Conservation (phyloP, 495 filamentous ascomycete species). For the Amniculicola lignicola region DNA sequence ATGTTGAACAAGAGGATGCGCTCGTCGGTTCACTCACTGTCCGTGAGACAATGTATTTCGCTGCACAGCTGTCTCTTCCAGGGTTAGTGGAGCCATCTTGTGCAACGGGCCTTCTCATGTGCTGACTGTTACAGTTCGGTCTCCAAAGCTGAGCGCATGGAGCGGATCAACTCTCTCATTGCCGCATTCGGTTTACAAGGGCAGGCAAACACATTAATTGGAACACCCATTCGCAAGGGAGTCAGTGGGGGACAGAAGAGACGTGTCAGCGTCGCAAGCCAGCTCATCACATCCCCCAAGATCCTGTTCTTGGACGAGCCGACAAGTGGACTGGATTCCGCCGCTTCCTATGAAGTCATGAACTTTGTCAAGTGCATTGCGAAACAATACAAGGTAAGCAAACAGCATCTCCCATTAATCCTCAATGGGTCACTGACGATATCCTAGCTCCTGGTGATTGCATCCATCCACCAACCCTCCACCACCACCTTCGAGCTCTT, state of each 20-base stretch:
- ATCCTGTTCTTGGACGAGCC: slow-evolving; percentile 81
- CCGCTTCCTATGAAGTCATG: slow-evolving; percentile 65
- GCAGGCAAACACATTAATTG: slow-evolving; percentile 66
- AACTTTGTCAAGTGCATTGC: slow-evolving; percentile 62
- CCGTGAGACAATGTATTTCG: slow-evolving; percentile 71
- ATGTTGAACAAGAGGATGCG: slow-evolving; percentile 84
- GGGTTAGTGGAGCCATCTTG: too few relatives aligned
- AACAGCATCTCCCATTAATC: neutral
- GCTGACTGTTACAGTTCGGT: slow-evolving; percentile 41
- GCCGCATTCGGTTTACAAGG: slow-evolving; percentile 59
- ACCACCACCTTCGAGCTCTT: slow-evolving; percentile 73
- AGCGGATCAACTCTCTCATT: slow-evolving; percentile 56
- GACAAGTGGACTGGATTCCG: slow-evolving; percentile 73
- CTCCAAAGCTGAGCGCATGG: slow-evolving; percentile 49
- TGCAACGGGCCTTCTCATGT: too few relatives aligned
- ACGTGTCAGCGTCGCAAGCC: slow-evolving; percentile 70
- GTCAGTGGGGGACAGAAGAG: slow-evolving; percentile 79
- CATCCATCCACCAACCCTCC: slow-evolving; percentile 79
- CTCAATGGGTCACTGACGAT: slow-evolving; percentile 8
- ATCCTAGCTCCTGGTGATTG: slow-evolving; percentile 63
- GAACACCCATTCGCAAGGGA: slow-evolving; percentile 75
- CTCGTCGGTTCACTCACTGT: slow-evolving; percentile 76
- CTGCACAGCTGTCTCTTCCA: slow-evolving; percentile 56
- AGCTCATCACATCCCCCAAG: slow-evolving; percentile 73
- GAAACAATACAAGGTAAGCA: slow-evolving; percentile 59